A percentile compares a stretch with the other conserved stretches of the same genome.
phyloP scores from a whole-genome alignment of 805 yeast species.

The Wickerhamomyces strasburgensis region DNA sequence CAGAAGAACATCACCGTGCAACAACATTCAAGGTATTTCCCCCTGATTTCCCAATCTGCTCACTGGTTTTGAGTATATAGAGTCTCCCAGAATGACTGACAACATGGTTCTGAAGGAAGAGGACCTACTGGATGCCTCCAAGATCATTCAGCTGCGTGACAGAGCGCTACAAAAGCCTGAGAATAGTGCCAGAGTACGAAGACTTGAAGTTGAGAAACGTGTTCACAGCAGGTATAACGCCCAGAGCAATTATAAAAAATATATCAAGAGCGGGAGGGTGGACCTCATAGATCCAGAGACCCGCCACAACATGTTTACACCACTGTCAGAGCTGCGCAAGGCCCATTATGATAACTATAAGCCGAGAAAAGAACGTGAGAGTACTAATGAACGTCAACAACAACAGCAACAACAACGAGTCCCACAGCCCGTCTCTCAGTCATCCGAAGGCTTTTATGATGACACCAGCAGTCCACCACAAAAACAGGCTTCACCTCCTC shows the following conservation, averaged over 20 bases:
- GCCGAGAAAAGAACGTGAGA: conserved; percentile 20
- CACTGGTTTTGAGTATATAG: no score
- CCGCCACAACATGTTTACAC: conserved; percentile 14
- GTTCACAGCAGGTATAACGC: conserved; percentile 15
- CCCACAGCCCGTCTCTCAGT: no score
- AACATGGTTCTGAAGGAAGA: neutral
- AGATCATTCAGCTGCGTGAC: conserved; percentile 17
- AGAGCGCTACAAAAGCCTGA: conserved; percentile 2
- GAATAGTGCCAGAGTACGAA: conserved; percentile 5
- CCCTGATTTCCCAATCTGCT: no score
- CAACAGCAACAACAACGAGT: neutral
- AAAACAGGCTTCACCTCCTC: no score
- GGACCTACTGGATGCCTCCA: conserved; percentile 9
- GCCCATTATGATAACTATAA: conserved; percentile 19
- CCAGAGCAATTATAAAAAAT: conserved; percentile 20
- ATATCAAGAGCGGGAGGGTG: conserved; percentile 21
- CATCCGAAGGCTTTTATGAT: conserved; percentile 1
- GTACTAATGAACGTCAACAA: conserved; percentile 1
- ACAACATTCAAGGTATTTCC: no score
- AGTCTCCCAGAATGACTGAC: neutral
- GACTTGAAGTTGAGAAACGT: conserved; percentile 17
- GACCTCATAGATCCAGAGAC: conserved; percentile 20
- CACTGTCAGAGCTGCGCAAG: conserved; percentile 10
- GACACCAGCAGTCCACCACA: no score
- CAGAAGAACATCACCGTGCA: no score